phyloP scores from a whole-genome alignment of 225 moss, liverwort and hornwort species.

The Climacium dendroides region DNA sequence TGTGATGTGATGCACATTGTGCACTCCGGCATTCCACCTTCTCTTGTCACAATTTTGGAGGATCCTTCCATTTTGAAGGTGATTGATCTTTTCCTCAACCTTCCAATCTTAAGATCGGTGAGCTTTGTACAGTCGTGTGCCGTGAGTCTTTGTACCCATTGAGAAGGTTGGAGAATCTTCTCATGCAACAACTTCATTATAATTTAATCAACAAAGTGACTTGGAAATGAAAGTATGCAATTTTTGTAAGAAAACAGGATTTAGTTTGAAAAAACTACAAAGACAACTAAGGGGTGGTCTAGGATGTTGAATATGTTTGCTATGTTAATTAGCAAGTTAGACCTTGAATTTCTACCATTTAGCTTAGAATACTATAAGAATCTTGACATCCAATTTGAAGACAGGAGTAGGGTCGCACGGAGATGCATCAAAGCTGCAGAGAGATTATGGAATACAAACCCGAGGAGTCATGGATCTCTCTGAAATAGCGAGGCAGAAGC shows the following conservation, averaged over 20 bases:
- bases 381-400: slow-evolving; percentile 18
- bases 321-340: background rate
- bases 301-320: too few species aligned
- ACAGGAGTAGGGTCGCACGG: slow-evolving; percentile 48
- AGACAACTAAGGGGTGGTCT: background rate
- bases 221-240: too few species aligned
- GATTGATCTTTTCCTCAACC: background rate
- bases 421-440: slow-evolving; percentile 51
- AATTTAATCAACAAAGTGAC: background rate
- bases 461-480: slow-evolving; percentile 43
- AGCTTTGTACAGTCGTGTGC: background rate
- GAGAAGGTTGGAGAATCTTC: background rate
- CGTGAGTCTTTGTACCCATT: background rate
- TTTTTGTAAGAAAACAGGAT: background rate
- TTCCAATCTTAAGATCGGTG: background rate
- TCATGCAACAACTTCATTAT: background rate
- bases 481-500: slow-evolving; percentile 35
- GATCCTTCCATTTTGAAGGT: slow-evolving; percentile 60
- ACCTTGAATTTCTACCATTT: background rate
- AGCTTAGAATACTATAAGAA: background rate
- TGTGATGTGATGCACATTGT: slow-evolving; percentile 76
- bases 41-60: slow-evolving; percentile 40
- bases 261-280: background rate
- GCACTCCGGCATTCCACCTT: slow-evolving; percentile 56
- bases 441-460: slow-evolving; percentile 46